A percentile compares a stretch with the other conserved stretches of the same genome.
These are phyloP conservation scores for Acidomyces sp. DNA, from an alignment of 495 filamentous ascomycete species.

Conservation along the genomic window DNA sequence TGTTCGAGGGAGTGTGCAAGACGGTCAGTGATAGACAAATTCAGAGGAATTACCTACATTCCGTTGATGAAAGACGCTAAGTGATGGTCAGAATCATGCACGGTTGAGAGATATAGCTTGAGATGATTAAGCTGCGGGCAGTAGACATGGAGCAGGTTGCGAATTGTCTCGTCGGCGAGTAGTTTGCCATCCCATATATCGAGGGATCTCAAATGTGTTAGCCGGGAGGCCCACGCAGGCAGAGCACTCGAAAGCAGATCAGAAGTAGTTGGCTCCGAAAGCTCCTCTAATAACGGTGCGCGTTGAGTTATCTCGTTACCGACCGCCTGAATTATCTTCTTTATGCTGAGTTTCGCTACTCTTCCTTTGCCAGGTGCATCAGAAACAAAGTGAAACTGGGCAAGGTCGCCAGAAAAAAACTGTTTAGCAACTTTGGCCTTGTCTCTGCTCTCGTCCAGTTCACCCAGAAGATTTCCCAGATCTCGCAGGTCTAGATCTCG, in stretches of 20 bases:
- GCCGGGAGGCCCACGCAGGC: slow-evolving; percentile 33
- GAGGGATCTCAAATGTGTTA: slow-evolving; percentile 37
- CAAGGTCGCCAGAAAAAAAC: slow-evolving; percentile 27
- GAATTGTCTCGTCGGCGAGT: slow-evolving; percentile 38
- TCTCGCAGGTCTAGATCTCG: slow-evolving; percentile 48
- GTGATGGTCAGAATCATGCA: slow-evolving; percentile 36
- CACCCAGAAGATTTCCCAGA: slow-evolving; percentile 40
- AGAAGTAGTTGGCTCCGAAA: slow-evolving; percentile 21
- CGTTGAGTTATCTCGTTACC: slow-evolving; percentile 33
- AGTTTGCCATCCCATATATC: slow-evolving; percentile 44
- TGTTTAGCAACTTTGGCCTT: slow-evolving; percentile 31
- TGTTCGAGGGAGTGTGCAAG: no score
- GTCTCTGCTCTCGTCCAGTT: slow-evolving; percentile 34
- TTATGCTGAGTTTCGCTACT: slow-evolving; percentile 17
- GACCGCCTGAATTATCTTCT: slow-evolving; percentile 27
- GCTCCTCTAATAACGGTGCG: slow-evolving; percentile 38
- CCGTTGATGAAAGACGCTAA: slow-evolving; percentile 45
- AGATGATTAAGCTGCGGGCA: slow-evolving; percentile 51
- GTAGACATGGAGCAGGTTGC: slow-evolving; percentile 38
- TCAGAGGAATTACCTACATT: no score
- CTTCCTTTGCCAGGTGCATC: slow-evolving; percentile 9
- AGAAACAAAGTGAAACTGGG: slow-evolving; percentile 19
- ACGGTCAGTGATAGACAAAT: no score
- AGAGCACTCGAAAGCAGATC: slow-evolving; percentile 32
- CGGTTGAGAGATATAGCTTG: slow-evolving; percentile 42